Conservation (phyloP, 176 grass and related monocot genomes). For the Puccinellia tenuiflora region DNA sequence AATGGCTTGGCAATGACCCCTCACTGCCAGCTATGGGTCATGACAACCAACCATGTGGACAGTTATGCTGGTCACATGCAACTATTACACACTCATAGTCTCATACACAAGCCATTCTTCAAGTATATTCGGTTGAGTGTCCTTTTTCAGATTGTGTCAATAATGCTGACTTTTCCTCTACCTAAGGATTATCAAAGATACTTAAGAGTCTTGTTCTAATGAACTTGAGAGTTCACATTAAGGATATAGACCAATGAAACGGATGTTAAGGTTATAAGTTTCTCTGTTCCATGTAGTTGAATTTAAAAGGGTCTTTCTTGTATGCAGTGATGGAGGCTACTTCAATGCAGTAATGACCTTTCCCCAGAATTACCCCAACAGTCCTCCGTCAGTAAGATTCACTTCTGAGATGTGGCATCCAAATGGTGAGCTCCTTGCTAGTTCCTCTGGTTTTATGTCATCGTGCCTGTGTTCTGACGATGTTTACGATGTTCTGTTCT, state of each 20-base stretch:
- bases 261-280: not conserved
- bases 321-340: constrained; percentile 84
- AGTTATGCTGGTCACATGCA: not conserved
- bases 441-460: not conserved
- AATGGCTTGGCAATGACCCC: not conserved
- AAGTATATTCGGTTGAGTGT: not conserved
- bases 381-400: constrained; percentile 86
- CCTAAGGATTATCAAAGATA: not conserved
- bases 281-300: not conserved
- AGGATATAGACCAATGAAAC: not conserved
- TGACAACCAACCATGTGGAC: not conserved
- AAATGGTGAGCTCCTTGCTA: constrained; percentile 48
- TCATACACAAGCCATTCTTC: not conserved
- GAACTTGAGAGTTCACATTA: not conserved
- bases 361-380: constrained; percentile 87
- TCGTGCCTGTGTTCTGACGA: not conserved
- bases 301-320: constrained; percentile 4
- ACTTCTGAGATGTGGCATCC: constrained; percentile 99
- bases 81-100: not conserved
- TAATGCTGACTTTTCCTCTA: not conserved
- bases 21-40: not conserved
- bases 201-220: not conserved
- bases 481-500: constrained; percentile 15
- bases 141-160: not conserved
- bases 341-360: constrained; percentile 90